Base-by-base conservation (phyloP, 2,329 filamentous ascomycete genomes). In the Kalaharituber pfeilii region DNA sequence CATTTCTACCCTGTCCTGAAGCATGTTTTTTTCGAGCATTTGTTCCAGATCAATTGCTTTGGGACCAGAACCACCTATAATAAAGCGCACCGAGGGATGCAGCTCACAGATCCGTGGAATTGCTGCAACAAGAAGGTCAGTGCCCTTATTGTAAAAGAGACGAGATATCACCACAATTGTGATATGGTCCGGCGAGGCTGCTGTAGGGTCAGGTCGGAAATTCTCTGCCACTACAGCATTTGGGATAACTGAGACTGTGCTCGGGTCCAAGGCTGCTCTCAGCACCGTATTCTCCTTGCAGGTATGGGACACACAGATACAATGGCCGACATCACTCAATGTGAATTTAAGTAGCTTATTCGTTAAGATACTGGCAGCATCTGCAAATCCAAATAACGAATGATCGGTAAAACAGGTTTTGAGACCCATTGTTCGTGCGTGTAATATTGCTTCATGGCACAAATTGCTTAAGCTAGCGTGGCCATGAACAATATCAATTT, bases 201-300 rank as follows among this genome's bases (percentile, higher is more conserved):
- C 62, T 20, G 62, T 66, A 57, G 54, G 69, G 59, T 66, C 72
- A 57, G 68, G 91, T 51, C 81, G 79, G 65, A 98, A 98, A 69
- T 95, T 94, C 65, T 94, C 88, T 9, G 93, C 88, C 1, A 98
- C 93, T 1, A 98, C 85, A 8, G 91, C 91, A 62, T 98, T 98
- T 13, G 91, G 91, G 56, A 98, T 96, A 33, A 94, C 91, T 0
- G 89, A 96, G 22, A 98, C 91, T 81, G 95, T 95, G 24, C 94
- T 73, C 1, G 91, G 93, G 65, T 98, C 93, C 1, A 98, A 76
- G 0, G 89, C 94, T 3, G 91, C 91, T 64, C 91, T 78, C 8
- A 98, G 77, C 5, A 96, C 91, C 0, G 91, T 98, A 65, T 98
- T 98, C 68, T 98, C 91, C 68, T 98, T 98, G 72, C 87, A 95